Evolutionary conservation across 2,329 filamentous ascomycete genomes (phyloP).

Genomic region (Rhytidhysteron rufulum): DNA sequence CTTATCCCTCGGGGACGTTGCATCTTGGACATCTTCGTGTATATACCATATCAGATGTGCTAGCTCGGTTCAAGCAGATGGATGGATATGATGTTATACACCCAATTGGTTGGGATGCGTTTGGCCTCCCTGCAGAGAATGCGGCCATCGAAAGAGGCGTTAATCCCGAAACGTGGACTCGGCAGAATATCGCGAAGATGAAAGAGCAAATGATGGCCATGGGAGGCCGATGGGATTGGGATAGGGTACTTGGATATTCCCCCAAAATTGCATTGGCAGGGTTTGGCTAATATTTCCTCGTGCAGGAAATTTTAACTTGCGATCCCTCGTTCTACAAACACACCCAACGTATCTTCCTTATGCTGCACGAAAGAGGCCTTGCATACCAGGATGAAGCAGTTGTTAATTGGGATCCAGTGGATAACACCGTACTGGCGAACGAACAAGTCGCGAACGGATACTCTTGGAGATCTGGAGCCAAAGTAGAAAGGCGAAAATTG

Average conservation of each 20-base stretch:
- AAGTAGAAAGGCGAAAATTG: slow-evolving; percentile 72
- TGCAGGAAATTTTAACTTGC: slow-evolving; percentile 78
- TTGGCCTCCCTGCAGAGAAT: slow-evolving; percentile 87
- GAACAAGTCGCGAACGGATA: slow-evolving; percentile 74
- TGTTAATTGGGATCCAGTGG: slow-evolving; percentile 88
- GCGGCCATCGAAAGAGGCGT: slow-evolving; percentile 80
- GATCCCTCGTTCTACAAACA: slow-evolving; percentile 84
- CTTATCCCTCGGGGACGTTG: slow-evolving; percentile 81
- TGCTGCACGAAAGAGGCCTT: slow-evolving; percentile 68
- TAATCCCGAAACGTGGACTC: slow-evolving; percentile 75
- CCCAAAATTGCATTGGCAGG: too few species aligned
- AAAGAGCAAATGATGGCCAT: slow-evolving; percentile 74
- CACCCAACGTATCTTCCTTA: slow-evolving; percentile 80
- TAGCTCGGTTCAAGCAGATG: slow-evolving; percentile 72
- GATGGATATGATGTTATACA: slow-evolving; percentile 72
- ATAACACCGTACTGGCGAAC: slow-evolving; percentile 85
- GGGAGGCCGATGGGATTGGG: slow-evolving; percentile 83
- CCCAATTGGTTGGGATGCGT: slow-evolving; percentile 95
- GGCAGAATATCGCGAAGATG: slow-evolving; percentile 77
- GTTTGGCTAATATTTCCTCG: slow-evolving; percentile 8
- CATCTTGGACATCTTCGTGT: slow-evolving; percentile 86
- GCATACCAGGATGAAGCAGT: slow-evolving; percentile 80
- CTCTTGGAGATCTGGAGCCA: slow-evolving; percentile 84
- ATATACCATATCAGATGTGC: slow-evolving; percentile 84
- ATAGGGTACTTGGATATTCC: slow-evolving; percentile 57